Evolutionary conservation across 352 stramenopile species (phyloP).

Genomic region (Phytophthora pini): DNA sequence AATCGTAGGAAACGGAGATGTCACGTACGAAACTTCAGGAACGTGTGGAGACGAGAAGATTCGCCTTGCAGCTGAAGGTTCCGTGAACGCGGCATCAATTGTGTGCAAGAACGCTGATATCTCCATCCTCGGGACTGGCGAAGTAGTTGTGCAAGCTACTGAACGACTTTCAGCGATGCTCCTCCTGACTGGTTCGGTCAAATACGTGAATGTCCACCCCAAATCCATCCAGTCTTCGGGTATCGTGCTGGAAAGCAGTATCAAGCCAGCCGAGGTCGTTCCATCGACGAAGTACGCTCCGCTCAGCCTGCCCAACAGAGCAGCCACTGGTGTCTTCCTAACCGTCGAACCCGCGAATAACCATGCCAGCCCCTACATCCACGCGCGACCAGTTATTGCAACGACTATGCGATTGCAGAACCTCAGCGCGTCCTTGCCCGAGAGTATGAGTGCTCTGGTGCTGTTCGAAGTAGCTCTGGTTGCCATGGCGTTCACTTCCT

Average conservation of each 20-base stretch:
- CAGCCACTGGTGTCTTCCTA: conserved; percentile 21
- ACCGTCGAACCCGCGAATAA: conserved; percentile 31
- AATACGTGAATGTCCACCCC: conserved; percentile 43
- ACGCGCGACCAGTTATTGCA: conserved; percentile 14
- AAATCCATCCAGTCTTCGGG: conserved; percentile 38
- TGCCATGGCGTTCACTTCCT: conserved; percentile 19
- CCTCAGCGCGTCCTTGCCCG: conserved; percentile 19
- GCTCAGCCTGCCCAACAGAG: conserved; percentile 13
- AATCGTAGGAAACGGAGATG: conserved; percentile 41
- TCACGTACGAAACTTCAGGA: conserved; percentile 47
- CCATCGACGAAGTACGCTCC: conserved; percentile 5
- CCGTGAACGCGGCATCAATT: conserved; percentile 48
- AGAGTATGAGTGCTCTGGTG: conserved; percentile 35
- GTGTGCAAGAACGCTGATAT: conserved; percentile 48
- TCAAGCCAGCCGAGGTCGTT: conserved; percentile 19
- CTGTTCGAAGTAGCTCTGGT: conserved; percentile 30
- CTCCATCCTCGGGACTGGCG: conserved; percentile 47
- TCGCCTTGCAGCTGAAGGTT: conserved; percentile 39
- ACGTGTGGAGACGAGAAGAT: conserved; percentile 40
- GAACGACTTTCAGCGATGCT: conserved; percentile 37
- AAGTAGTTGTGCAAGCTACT: conserved; percentile 50
- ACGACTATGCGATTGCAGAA: conserved; percentile 21
- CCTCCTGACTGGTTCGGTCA: conserved; percentile 42
- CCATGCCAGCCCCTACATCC: conserved; percentile 27
- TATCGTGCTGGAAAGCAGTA: conserved; percentile 26